Conservation (phyloP, 2,329 filamentous ascomycete genomes). For the Penicillium capsulatum region DNA sequence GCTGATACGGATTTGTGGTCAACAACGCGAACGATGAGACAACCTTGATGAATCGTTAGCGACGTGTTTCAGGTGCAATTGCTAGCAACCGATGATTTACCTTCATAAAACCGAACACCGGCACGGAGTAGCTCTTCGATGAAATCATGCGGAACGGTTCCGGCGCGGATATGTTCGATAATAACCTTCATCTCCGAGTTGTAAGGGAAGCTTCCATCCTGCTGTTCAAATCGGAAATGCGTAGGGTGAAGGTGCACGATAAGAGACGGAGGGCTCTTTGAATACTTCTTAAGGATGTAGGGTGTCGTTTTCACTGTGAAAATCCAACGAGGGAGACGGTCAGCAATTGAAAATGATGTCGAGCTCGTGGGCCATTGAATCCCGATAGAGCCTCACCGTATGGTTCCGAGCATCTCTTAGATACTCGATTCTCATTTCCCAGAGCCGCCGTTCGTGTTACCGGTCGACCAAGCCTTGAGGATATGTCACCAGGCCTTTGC, state of each 20-base stretch:
- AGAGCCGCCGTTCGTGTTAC: conserved; percentile 30
- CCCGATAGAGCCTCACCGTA: conserved; percentile 37
- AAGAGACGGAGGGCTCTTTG: conserved; percentile 69
- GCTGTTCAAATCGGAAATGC: conserved; percentile 88
- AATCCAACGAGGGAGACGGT: conserved; percentile 18
- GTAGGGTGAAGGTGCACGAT: conserved; percentile 79
- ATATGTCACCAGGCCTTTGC: conserved; percentile 36
- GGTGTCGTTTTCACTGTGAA: conserved; percentile 63
- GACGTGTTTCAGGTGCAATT: too few species aligned
- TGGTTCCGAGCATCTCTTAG: conserved; percentile 43
- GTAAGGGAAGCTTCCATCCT: conserved; percentile 88
- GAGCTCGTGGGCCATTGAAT: conserved; percentile 6
- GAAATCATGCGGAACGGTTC: conserved; percentile 85
- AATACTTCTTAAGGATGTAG: conserved; percentile 80
- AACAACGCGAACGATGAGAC: conserved; percentile 89
- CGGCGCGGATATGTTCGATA: conserved; percentile 69
- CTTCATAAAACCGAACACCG: conserved; percentile 83
- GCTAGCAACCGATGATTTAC: conserved; percentile 34
- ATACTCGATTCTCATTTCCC: conserved; percentile 32
- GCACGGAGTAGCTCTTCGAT: conserved; percentile 69
- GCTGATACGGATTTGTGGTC: conserved; percentile 69
- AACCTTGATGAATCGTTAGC: too few species aligned
- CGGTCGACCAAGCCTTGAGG: conserved; percentile 32
- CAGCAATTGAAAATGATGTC: conserved; percentile 7
- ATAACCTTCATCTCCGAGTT: conserved; percentile 83